These are phyloP conservation scores for Xylaria sp. DNA, from an alignment of 2,329 filamentous ascomycete genomes.

Conservation along the genomic window DNA sequence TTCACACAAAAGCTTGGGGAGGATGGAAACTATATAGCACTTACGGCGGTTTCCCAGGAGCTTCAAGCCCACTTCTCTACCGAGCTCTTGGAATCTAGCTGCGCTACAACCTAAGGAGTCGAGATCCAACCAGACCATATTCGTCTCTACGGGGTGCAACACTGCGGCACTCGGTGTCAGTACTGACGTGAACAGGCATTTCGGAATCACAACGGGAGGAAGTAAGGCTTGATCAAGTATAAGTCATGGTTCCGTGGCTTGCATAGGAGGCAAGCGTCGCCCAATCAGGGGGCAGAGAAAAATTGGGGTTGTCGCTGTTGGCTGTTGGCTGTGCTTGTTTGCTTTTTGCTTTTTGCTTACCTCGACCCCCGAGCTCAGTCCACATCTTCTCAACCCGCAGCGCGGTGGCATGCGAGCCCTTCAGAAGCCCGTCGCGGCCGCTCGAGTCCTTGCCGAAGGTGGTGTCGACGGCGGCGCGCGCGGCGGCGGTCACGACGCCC, in stretches of 20 bases:
- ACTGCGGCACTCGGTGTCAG: constrained; percentile 44
- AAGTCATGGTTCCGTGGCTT: not conserved
- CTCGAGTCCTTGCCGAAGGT: constrained; percentile 72
- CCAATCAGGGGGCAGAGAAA: not conserved
- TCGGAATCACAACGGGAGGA: not conserved
- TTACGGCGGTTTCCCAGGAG: constrained; percentile 42
- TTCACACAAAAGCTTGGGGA: too few relatives aligned
- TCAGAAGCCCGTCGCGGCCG: constrained; percentile 55
- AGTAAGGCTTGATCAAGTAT: not conserved
- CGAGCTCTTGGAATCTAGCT: constrained; percentile 45
- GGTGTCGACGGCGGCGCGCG: constrained; percentile 80
- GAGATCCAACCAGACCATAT: constrained; percentile 78
- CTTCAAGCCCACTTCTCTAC: constrained; percentile 45
- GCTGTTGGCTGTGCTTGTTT: too few relatives aligned
- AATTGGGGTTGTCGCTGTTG: not conserved
- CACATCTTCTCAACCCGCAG: constrained; percentile 71
- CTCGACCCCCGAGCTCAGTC: constrained; percentile 69
- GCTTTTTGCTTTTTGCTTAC: constrained; percentile 5
- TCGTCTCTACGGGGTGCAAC: constrained; percentile 72
- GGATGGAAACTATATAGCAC: not conserved
- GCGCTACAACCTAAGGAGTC: constrained; percentile 41
- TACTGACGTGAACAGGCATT: not conserved
- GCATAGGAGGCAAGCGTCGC: not conserved
- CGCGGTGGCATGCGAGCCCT: constrained; percentile 67
- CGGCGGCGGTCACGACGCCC: constrained; percentile 80